Evolutionary conservation across 352 stramenopile genomes (phyloP), one percentile per base, ranked within the genome.

Genomic region (Phytopythium vexans): DNA sequence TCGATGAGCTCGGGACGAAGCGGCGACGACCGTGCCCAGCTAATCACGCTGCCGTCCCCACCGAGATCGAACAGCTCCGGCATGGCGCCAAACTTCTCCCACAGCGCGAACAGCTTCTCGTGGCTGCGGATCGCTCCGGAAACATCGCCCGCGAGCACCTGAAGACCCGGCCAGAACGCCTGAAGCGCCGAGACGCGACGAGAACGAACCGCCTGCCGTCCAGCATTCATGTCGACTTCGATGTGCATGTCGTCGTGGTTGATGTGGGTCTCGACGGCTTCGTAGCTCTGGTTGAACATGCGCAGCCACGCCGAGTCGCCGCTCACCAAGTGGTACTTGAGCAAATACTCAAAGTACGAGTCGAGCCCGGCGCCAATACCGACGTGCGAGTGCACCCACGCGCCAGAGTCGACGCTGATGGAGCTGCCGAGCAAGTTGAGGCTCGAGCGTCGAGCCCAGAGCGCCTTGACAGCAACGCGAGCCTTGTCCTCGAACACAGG

Each of bases 271-370:
- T 96, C 80, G 0, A 95, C 82, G 1, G 81, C 82, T 15, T 60
- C 62, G 52, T 95, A 95, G 49, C 80, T 93, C 35, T 64, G 62
- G 49, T 89, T 88, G 65, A 95, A 98, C 91, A 98, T 98, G 9
- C 78, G 77, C 67, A 98, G 75, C 86, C 96, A 87, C 72, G 81
- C 59, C 14, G 85, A 59, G 52, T 98, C 90, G 16, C 90, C 90
- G 64, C 97, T 98, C n/a, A 99, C 67, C 36, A 98, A 72, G 61
- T 98, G 90, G 57, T 96, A 95, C 68, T 99, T 99, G n/a, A 98
- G 64, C 36, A 98, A 61, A 66, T 99, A 99, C 72, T 99, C 97
- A 58, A 98, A 98, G 65, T 97, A 99, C 43, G 90, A 98, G 70
- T 99, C 97, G 1, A 97, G 82, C 21, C 98, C 98, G 0, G 87